These are phyloP conservation scores for Exobasidium rhododendri DNA, from an alignment of 1,284 basidiomycete species.

Conservation along the genomic window DNA sequence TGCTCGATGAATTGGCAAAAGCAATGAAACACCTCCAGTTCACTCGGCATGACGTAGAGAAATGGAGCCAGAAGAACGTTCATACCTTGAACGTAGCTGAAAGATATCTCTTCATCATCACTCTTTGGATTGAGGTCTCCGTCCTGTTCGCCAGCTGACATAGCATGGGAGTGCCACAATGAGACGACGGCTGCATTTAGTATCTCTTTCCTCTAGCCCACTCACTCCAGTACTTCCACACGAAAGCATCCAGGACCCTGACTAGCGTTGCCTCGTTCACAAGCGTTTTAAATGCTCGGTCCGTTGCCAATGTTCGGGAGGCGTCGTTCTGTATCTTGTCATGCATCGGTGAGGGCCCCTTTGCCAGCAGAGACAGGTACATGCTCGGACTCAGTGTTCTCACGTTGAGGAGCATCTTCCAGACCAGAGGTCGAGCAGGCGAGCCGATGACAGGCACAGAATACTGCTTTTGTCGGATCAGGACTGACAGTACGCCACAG, in stretches of 20 bases:
- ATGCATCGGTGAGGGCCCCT: constrained; percentile 36
- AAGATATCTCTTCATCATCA: constrained; percentile 48
- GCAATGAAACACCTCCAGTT: constrained; percentile 92
- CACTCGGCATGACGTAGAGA: constrained; percentile 89
- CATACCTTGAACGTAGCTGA: constrained; percentile 97
- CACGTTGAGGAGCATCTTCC: constrained; percentile 44
- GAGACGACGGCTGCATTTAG: constrained; percentile 5
- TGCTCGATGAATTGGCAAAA: constrained; percentile 92
- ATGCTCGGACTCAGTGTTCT: constrained; percentile 21
- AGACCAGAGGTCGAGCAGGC: constrained; percentile 20
- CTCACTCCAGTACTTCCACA: constrained; percentile 83
- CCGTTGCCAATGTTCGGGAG: constrained; percentile 84
- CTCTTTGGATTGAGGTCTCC: neutral
- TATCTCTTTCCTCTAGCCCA: constrained; percentile 2
- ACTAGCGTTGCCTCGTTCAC: constrained; percentile 97
- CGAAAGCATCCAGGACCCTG: constrained; percentile 88
- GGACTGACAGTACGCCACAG: neutral
- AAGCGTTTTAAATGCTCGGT: constrained; percentile 87
- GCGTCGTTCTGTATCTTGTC: constrained; percentile 61
- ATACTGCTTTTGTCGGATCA: neutral
- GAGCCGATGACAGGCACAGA: neutral
- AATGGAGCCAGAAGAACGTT: constrained; percentile 97
- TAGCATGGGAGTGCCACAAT: neutral
- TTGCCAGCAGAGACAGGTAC: constrained; percentile 34
- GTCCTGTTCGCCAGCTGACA: neutral